A percentile compares a stretch with the other conserved stretches of the same genome.
phyloP scores from a whole-genome alignment of 768 basidiomycete genomes.

The Serendipita sp. region DNA sequence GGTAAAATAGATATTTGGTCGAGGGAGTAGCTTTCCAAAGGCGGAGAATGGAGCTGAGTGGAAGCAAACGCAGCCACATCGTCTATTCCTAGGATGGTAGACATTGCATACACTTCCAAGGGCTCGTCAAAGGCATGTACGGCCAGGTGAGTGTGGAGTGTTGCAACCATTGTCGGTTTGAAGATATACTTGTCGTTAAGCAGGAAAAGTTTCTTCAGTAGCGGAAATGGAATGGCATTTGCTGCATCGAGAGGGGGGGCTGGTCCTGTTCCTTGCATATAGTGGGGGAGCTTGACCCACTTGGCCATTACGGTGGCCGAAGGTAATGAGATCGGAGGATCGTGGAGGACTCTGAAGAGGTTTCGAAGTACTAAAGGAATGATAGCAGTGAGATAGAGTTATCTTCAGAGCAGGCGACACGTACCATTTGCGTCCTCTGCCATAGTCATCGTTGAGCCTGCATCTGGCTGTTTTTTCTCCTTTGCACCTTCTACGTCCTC shows the following conservation, averaged over 20 bases:
- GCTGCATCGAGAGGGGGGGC: not conserved
- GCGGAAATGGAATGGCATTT: constrained; percentile 42
- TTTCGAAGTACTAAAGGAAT: not conserved
- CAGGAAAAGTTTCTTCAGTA: constrained; percentile 39
- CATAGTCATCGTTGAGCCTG: not conserved
- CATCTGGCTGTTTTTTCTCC: not conserved
- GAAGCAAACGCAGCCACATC: constrained; percentile 41
- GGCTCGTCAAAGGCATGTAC: constrained; percentile 35
- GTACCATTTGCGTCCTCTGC: not conserved
- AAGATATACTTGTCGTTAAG: constrained; percentile 55
- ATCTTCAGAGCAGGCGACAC: no score
- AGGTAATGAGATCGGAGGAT: not conserved
- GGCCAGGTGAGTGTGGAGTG: constrained; percentile 35
- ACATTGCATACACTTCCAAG: constrained; percentile 47
- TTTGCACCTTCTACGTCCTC: not conserved
- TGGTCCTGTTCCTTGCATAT: not conserved
- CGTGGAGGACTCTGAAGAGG: not conserved
- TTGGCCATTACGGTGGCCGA: not conserved
- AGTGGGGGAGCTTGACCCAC: not conserved
- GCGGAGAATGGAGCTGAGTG: constrained; percentile 36
- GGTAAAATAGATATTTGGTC: constrained; percentile 39
- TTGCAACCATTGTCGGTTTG: constrained; percentile 26
- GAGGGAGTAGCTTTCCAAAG: constrained; percentile 37
- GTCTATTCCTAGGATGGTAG: constrained; percentile 27
- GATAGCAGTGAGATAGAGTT: no score